Evolutionary conservation across 1,284 basidiomycete species (phyloP).

Genomic region (Cerrena zonata): DNA sequence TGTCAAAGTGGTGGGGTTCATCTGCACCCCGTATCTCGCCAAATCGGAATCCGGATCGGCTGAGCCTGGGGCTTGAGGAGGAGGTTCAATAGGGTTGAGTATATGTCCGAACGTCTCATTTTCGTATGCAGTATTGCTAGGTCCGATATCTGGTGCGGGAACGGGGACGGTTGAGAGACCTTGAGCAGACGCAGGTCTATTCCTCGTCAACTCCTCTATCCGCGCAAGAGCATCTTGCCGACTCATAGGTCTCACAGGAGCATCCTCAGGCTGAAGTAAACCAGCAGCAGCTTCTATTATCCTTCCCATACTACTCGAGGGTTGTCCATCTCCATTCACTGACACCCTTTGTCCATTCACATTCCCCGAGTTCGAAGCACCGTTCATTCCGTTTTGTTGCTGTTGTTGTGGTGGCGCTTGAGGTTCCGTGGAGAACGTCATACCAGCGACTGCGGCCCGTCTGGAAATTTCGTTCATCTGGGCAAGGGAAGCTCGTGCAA

Average conservation of each 20-base stretch:
- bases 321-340: constrained; percentile 12
- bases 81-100: background rate
- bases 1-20: constrained; percentile 23
- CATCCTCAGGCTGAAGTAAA: constrained; percentile 19
- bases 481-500: constrained; percentile 56
- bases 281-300: constrained; percentile 31
- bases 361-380: background rate
- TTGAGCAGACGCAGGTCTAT: constrained; percentile 25
- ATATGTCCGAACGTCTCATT: constrained; percentile 1
- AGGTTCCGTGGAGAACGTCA: constrained; percentile 31
- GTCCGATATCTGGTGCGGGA: background rate
- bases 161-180: background rate
- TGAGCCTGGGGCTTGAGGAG: background rate
- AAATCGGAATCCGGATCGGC: background rate
- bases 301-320: constrained; percentile 23
- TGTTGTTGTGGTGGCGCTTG: constrained; percentile 12
- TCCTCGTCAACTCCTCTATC: constrained; percentile 45
- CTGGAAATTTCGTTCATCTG: constrained; percentile 74
- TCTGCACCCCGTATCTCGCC: constrained; percentile 18
- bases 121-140: background rate
- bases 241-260: constrained; percentile 26
- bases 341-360: constrained; percentile 8
- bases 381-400: constrained; percentile 4
- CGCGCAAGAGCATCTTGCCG: constrained; percentile 45
- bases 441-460: constrained; percentile 42